phyloP scores from a whole-genome alignment of 1,284 basidiomycete genomes.

The Phaffia rhodozyma region DNA sequence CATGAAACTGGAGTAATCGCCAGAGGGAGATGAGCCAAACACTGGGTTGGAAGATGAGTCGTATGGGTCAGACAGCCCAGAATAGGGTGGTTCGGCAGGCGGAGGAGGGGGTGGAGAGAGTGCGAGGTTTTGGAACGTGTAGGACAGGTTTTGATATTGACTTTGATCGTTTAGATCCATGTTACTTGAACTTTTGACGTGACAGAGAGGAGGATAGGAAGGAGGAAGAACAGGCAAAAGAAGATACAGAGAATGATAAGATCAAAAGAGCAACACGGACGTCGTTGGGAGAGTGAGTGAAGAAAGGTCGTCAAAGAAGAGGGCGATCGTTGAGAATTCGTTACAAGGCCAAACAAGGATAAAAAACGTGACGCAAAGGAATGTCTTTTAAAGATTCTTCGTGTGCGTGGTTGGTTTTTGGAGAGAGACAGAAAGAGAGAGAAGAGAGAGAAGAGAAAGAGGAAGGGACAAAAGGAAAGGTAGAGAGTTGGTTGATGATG shows the following conservation, averaged over 20 bases:
- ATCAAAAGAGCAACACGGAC: not conserved
- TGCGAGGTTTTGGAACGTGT: conserved; percentile 17
- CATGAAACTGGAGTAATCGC: no score
- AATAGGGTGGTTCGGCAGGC: conserved; percentile 1
- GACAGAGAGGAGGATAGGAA: not conserved
- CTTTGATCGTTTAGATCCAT: conserved; percentile 12
- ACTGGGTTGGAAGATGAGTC: no score
- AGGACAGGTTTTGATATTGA: conserved; percentile 16
- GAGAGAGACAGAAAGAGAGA: not conserved
- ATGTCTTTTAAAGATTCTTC: not conserved
- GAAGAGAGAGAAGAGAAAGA: not conserved
- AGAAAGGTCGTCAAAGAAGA: not conserved
- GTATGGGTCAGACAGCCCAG: no score
- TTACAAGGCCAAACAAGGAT: not conserved
- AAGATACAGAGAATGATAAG: not conserved
- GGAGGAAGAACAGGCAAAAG: not conserved
- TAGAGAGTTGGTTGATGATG: no score
- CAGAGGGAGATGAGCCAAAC: no score
- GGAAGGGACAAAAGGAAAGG: not conserved
- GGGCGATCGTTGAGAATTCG: not conserved
- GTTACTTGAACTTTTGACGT: not conserved
- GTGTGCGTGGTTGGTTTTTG: not conserved
- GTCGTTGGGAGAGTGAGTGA: not conserved
- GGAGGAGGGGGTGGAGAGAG: conserved; percentile 13
- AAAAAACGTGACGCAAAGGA: conserved; percentile 2